These are phyloP conservation scores for Liriodendron chinense DNA, from an alignment of 164 flowering plant species.

Conservation along the genomic window DNA sequence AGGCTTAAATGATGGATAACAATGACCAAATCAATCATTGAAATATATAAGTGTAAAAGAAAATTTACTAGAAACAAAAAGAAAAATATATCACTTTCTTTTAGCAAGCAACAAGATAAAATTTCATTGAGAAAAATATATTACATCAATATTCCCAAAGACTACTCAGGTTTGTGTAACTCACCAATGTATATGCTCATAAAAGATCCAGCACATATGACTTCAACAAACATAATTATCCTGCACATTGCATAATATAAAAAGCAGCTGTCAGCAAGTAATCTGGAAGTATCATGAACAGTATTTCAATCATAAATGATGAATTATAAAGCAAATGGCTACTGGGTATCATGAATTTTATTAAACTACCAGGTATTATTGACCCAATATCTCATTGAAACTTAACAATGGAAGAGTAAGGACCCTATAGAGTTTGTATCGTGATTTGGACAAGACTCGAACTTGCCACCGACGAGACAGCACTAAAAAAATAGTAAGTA, in stretches of 20 bases:
- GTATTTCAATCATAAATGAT: not conserved
- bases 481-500: no score
- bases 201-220: constrained; percentile 76
- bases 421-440: no score
- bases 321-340: not conserved
- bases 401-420: no score
- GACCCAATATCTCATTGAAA: no score
- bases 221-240: constrained; percentile 85
- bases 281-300: not conserved
- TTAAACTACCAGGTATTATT: no score
- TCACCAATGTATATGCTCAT: constrained; percentile 87
- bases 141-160: not conserved
- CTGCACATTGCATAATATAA: constrained; percentile 41
- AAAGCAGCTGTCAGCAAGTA: constrained; percentile 1
- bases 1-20: no score
- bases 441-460: no score
- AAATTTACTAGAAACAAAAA: no score
- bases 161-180: constrained; percentile 21
- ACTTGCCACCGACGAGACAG: no score
- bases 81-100: not conserved
- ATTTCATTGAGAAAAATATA: not conserved
- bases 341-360: no score
- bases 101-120: not conserved
- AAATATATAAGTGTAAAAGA: no score
- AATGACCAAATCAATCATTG: no score